Evolutionary conservation across 2,329 filamentous ascomycete species (phyloP), one percentile per base, ranked within the genome.

Genomic region (Westerdykella ornata): DNA sequence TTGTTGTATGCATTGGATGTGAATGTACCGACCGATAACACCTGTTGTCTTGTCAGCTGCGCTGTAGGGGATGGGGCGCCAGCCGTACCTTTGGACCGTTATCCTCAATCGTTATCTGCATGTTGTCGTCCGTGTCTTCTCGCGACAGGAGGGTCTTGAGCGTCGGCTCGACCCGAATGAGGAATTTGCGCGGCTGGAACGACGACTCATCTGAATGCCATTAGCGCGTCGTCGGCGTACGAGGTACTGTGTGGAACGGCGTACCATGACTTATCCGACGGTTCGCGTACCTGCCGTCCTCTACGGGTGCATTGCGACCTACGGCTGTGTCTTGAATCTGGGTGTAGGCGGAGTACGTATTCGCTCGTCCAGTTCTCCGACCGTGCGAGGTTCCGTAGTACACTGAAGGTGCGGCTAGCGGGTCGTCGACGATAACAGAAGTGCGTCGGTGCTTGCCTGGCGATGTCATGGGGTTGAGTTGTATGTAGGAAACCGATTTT

Each of bases 41-140:
- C 83, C 84, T 86, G 35, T 28, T 15, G 50, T 70, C 46, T 68
- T 59, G 47, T 17, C 14, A 15, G 12, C 28, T 18, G 15, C 43
- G 6, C 20, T 29, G 29, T 6, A 13, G 22, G 18, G 5, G 22
- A 18, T 7, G 30, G 8, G 6, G 3, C n/a, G 30, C 12, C 30
- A 9, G 7, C 34, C 60, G 49, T 65, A 84, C 85, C 76, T 97
- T 98, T 37, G 92, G 90, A 0, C 92, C 92, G 49, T 80, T 78
- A 68, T 98, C 92, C 61, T 97, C 92, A 56, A 97, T 94, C 20
- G 92, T 98, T 65, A 98, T 98, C 67, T 97, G 89, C 75, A 88
- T 86, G 67, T 98, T 96, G 42, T 79, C 75, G 67, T 98, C 89
- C 20, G 89, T 94, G 60, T 98, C 92, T 66, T 98, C 92, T 52